Evolutionary conservation across 1,139 yeast genomes (phyloP).

Genomic region (Kazachstania sp.): DNA sequence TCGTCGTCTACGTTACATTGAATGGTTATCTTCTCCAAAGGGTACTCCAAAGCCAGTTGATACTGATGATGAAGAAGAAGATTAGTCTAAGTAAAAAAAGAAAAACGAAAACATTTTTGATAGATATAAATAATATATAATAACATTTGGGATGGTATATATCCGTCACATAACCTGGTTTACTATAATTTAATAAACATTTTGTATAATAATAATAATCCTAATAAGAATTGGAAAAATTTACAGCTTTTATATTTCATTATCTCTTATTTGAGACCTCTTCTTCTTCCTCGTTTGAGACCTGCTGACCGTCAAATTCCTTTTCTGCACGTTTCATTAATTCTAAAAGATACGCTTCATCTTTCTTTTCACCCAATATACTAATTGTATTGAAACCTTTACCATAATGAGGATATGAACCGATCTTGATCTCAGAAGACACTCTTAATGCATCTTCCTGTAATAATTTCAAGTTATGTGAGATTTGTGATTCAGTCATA

Average conservation of each 20-base stretch:
- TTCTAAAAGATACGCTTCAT: conserved; percentile 33
- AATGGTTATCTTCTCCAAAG: conserved; percentile 93
- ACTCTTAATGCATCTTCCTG: conserved; percentile 41
- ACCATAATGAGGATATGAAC: conserved; percentile 74
- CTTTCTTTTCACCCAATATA: conserved; percentile 48
- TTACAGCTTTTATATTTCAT: not conserved
- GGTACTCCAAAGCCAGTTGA: conserved; percentile 94
- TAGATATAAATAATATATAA: not conserved
- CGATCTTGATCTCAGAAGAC: conserved; percentile 49
- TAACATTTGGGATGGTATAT: not conserved
- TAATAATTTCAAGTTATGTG: conserved; percentile 48
- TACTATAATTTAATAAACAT: not conserved
- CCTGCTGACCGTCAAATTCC: conserved; percentile 45
- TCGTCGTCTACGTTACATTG: conserved; percentile 87
- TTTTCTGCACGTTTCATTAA: conserved; percentile 42
- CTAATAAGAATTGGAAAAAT: not conserved
- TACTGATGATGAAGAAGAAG: conserved; percentile 84
- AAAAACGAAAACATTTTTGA: conserved; percentile 1
- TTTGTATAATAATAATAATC: conserved; percentile 1
- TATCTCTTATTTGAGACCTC: conserved; percentile 20
- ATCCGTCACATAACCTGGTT: not conserved
- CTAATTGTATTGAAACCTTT: conserved; percentile 61
- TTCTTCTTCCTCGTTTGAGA: conserved; percentile 49
- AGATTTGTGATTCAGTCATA: conserved; percentile 56
- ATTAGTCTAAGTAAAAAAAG: conserved; percentile 2